Evolutionary conservation across 192 early-diverging fungal species (phyloP), one percentile per base, ranked within the genome.

Genomic region (Entomortierella chlamydospora): DNA sequence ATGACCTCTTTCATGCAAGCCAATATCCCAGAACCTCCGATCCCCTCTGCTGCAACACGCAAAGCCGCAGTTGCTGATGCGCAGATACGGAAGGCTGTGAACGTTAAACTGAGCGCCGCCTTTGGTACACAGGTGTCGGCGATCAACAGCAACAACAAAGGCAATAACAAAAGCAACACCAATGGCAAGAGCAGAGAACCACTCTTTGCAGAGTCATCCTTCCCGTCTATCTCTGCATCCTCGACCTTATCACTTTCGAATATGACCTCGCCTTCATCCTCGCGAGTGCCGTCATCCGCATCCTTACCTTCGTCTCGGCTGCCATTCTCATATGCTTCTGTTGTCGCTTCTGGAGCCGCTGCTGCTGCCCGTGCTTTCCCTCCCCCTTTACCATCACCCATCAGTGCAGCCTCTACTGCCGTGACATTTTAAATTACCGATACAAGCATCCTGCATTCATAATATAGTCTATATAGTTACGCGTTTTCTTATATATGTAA

Each of bases 1-100:
- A 52, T 79, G 62, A 79, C 76, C 15, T 79, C 76, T 22, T 79
- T 79, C 52, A 54, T 43, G 3, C 76, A 79, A 51, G 68, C 51
- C 52, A 79, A 79, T 28, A 70, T 70, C 47, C 68, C 76, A 1
- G 76, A 79, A 29, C 76, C 76, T 6, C 59, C 67, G 2, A n/a
- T 29, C 2, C 61, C 65, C 15, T 47, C 65, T 6, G 23, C 53
- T 23, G n/a, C 57, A 58, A 45, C 30, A 15, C 7, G 37, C 6
- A n/a, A 23, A 25, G 8, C 29, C 3, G 33, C 47, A 29, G 28
- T 10, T 10, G 42, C 37, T 2, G 52, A 39, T 28, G 58, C 47
- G 12, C 68, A 54, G 25, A 28, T 52, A 18, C 30, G 51, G 25
- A 29, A 17, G 6, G 64, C 43, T 7, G 25, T 67, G 58, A 59